These are phyloP conservation scores for Arthroderma sp. DNA, from an alignment of 2,329 filamentous ascomycete genomes.

Conservation along the genomic window DNA sequence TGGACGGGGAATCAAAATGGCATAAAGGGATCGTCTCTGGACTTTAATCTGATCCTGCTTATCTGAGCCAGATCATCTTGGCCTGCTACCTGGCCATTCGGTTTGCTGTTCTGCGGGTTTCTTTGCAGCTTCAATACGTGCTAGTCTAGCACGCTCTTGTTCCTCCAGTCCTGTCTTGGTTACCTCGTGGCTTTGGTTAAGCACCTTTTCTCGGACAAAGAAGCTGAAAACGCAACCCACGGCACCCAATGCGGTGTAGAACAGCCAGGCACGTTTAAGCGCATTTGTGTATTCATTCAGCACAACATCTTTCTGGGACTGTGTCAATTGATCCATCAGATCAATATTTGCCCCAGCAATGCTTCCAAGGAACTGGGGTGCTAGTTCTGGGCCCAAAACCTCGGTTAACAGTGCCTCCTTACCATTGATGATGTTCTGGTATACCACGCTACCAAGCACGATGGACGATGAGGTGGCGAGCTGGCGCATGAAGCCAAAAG, in stretches of 20 bases:
- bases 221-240: conserved; percentile 30
- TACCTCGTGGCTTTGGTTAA: conserved; percentile 33
- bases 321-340: conserved; percentile 22
- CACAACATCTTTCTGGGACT: conserved; percentile 26
- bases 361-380: conserved; percentile 10
- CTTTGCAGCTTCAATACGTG: conserved; percentile 15
- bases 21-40: neutral
- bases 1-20: neutral
- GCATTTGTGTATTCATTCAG: conserved; percentile 32
- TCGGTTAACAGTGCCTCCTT: conserved; percentile 7
- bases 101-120: conserved; percentile 3
- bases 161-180: conserved; percentile 36
- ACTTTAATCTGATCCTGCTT: neutral
- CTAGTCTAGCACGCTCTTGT: conserved; percentile 34
- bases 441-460: conserved; percentile 45
- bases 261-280: conserved; percentile 41
- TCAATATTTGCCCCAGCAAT: conserved; percentile 24
- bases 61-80: neutral
- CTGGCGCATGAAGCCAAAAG: conserved; percentile 49
- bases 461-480: conserved; percentile 47
- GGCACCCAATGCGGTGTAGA: conserved; percentile 32
- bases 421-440: conserved; percentile 28
- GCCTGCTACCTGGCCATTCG: neutral
- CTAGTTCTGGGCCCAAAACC: conserved; percentile 14
- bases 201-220: conserved; percentile 28